Base-by-base conservation (phyloP, 2,329 filamentous ascomycete species). In the Capronia epimyces region DNA sequence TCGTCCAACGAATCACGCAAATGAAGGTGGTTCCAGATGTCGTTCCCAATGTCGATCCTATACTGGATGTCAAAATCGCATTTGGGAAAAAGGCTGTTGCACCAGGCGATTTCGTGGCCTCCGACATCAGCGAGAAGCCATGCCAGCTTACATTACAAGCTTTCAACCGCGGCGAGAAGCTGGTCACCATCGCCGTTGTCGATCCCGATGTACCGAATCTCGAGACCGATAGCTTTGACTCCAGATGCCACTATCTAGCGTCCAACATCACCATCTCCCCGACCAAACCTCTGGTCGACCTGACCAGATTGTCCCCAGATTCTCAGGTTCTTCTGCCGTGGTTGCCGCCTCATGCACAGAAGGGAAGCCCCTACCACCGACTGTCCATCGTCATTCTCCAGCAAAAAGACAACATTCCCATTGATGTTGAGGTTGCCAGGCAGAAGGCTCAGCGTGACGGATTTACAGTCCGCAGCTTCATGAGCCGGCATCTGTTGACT, bases 321-420 rank as follows among this genome's bases (percentile, higher is more conserved):
- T 73, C 76, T 24, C 83, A 93, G 67, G 76, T 93, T 43, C 81
- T 87, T 50, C 68, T 82, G 1, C 84, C 89, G 1, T 98, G 91
- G 88, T 74, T 90, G 20, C 85, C 91, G 1, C 86, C 93, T 1
- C 88, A 86, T 65, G 84, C 89, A 1, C 87, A 95, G 66, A 95
- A 93, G 74, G 93, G 93, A 50, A 80, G 85, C 1, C 87, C 87
- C 1, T 96, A 97, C 72, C 93, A 97, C 70, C 86, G 93, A 46
- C 76, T 97, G 48, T 84, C 84, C 42, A 73, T 97, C 53, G 86
- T 93, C 66, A 74, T 98, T 18, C 75, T 97, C 43, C 82, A 95
- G 72, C 93, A 98, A 69, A 74, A 78, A 45, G 73, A 81, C 47
- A 81, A 78, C 47, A 63, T 77, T 56, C 71, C 69, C 2, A 65